Evolutionary conservation across 192 early-diverging fungal species (phyloP), one percentile per base, ranked within the genome.

Genomic region (Backusella tuberculispora): DNA sequence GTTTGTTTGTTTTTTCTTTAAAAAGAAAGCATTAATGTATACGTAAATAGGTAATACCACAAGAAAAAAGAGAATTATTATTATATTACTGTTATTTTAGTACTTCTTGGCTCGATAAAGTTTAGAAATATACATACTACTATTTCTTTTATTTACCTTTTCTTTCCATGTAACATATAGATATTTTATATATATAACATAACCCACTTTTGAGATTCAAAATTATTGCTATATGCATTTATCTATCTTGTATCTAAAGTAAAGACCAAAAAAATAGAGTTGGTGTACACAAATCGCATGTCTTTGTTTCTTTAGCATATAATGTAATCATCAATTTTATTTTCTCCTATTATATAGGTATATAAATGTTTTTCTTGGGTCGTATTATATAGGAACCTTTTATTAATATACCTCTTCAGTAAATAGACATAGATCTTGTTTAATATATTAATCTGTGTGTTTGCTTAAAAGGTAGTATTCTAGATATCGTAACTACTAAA

Each of bases 221-320:
- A 56, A 2, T 10, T 4, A 8, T 24, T 56, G 1, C 10, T 56
- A 10, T 7, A 5, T 21, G 19, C 24, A 21, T 24, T n/a, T 56
- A 19, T 56, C 19, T 56, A 13, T 56, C 9, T 10, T 56, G 19
- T 56, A 21, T 56, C 50, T 56, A 56, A 56, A 56, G 50, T 56
- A 24, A 56, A 56, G 50, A 56, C n/a, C n/a, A 56, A 21, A 56
- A 45, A 56, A 21, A 56, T 56, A 56, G 24, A 56, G 50, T 56
- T 56, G 8, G 24, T 19, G 12, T 19, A 24, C 24, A 24, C 19
- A 56, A 56, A 56, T 24, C 19, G 50, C 19, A 10, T n/a, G 24
- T 56, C 50, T 21, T 53, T 56, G 50, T 56, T 56, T 56, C 50
- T 17, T 56, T 56, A 56, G 50, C 10, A 24, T 2, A 56, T 56